Evolutionary conservation across 768 basidiomycete genomes (phyloP).

Genomic region (Tubosaeta sp.): DNA sequence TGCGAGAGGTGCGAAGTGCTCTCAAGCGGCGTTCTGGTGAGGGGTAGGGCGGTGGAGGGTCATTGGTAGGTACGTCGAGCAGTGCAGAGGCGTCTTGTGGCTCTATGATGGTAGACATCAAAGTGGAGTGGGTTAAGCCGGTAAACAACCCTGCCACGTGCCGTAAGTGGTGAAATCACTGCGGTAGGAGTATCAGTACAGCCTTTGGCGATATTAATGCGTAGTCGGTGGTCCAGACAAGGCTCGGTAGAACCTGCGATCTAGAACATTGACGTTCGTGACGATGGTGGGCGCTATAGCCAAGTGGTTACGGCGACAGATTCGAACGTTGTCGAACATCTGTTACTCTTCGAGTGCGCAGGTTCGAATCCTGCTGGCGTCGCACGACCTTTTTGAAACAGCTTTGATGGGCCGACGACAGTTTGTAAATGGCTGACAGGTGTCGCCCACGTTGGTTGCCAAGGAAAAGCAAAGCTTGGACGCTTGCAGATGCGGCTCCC

Average conservation of each 20-base stretch:
- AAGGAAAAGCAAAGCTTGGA: not conserved
- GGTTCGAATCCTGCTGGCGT: slow-evolving; percentile 67
- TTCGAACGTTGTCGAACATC: slow-evolving; percentile 46
- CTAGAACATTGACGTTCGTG: not conserved
- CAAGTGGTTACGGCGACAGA: slow-evolving; percentile 78
- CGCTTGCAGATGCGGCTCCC: not conserved
- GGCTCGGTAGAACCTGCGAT: not conserved
- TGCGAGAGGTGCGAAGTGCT: slow-evolving; percentile 27
- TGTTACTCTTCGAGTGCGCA: slow-evolving; percentile 67
- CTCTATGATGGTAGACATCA: not conserved
- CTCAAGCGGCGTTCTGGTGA: slow-evolving; percentile 41
- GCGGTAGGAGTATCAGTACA: not conserved
- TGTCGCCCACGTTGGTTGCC: not conserved
- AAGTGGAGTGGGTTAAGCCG: not conserved
- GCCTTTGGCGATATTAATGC: not conserved
- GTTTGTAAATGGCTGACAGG: not conserved
- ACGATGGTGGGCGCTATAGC: slow-evolving; percentile 47
- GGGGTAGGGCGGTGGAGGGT: slow-evolving; percentile 75
- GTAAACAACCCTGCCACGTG: slow-evolving; percentile 1
- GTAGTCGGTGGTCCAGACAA: not conserved
- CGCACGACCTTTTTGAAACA: slow-evolving; percentile 26
- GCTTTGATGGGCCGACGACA: not conserved
- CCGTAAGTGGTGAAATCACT: not conserved
- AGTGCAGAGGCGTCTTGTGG: not conserved
- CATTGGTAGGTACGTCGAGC: slow-evolving; percentile 24